Evolutionary conservation across 2,329 filamentous ascomycete species (phyloP).

Genomic region (Pseudogymnoascus sp.): DNA sequence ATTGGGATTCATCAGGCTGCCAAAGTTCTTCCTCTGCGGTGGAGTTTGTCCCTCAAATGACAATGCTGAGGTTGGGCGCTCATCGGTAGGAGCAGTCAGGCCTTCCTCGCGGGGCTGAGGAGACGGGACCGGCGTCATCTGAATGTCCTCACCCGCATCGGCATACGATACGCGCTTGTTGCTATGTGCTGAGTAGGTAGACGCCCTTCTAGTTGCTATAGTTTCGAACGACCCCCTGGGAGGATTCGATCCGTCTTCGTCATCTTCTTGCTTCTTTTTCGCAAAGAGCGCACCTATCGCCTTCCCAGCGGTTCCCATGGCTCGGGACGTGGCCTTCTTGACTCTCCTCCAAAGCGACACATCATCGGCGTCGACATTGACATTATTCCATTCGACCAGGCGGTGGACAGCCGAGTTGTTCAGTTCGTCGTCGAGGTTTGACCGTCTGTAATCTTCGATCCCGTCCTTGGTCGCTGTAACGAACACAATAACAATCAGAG

Average conservation of each 20-base stretch:
- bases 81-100: neutral
- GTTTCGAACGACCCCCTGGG: slow-evolving; percentile 52
- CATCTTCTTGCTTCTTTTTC: slow-evolving; percentile 34
- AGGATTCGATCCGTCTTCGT: slow-evolving; percentile 21
- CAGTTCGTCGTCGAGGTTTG: slow-evolving; percentile 80
- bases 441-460: slow-evolving; percentile 93
- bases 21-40: neutral
- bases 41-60: neutral
- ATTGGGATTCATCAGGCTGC: slow-evolving; percentile 60
- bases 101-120: slow-evolving; percentile 49
- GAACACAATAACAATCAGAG: slow-evolving; percentile 83
- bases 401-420: slow-evolving; percentile 95
- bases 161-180: slow-evolving; percentile 38
- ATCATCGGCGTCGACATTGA: slow-evolving; percentile 83
- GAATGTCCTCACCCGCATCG: slow-evolving; percentile 64
- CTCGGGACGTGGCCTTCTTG: slow-evolving; percentile 70
- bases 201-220: slow-evolving; percentile 44
- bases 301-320: slow-evolving; percentile 12
- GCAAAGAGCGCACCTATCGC: slow-evolving; percentile 37
- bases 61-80: neutral
- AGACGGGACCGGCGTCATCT: slow-evolving; percentile 95
- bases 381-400: slow-evolving; percentile 80
- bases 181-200: neutral
- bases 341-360: slow-evolving; percentile 77
- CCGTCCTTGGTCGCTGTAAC: slow-evolving; percentile 91